A percentile compares a stretch with the other conserved stretches of the same genome.
These are phyloP conservation scores for Blastocystis sp. DNA, from an alignment of 352 stramenopile genomes.

Conservation along the genomic window DNA sequence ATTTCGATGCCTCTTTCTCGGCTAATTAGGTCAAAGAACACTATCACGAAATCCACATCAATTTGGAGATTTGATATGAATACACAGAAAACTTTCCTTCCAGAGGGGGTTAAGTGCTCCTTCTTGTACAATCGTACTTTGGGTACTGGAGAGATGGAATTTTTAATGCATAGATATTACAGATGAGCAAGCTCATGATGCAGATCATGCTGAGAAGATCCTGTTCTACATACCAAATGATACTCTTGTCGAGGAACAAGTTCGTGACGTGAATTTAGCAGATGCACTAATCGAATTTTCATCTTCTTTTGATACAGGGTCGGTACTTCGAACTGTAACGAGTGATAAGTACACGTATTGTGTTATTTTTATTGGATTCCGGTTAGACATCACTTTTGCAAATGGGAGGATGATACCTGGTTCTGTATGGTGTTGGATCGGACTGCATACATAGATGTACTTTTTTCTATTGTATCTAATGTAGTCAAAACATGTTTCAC, in stretches of 20 bases:
- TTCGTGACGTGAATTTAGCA: conserved; percentile 4
- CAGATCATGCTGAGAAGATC: conserved; percentile 31
- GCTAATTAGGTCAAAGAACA: no score
- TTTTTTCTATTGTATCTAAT: background rate
- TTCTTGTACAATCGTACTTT: conserved; percentile 41
- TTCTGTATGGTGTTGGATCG: conserved; percentile 13
- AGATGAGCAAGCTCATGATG: conserved; percentile 15
- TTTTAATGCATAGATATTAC: background rate
- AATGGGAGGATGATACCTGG: conserved; percentile 44
- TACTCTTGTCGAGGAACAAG: background rate
- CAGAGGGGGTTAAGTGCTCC: conserved; percentile 23
- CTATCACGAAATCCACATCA: background rate
- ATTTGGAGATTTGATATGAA: conserved; percentile 15
- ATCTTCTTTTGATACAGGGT: conserved; percentile 12
- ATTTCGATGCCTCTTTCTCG: background rate
- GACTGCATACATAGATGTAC: conserved; percentile 11
- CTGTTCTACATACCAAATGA: conserved; percentile 44
- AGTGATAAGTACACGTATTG: conserved; percentile 3
- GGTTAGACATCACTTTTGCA: conserved; percentile 20
- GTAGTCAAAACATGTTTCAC: background rate
- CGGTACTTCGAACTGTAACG: background rate
- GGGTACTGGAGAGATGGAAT: background rate
- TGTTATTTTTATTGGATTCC: background rate
- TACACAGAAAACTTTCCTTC: background rate
- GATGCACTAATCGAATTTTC: conserved; percentile 58